A percentile compares a stretch with the other conserved stretches of the same genome.
Evolutionary conservation across 2,329 filamentous ascomycete genomes (phyloP).

Genomic region (Colletotrichum brevisporum): DNA sequence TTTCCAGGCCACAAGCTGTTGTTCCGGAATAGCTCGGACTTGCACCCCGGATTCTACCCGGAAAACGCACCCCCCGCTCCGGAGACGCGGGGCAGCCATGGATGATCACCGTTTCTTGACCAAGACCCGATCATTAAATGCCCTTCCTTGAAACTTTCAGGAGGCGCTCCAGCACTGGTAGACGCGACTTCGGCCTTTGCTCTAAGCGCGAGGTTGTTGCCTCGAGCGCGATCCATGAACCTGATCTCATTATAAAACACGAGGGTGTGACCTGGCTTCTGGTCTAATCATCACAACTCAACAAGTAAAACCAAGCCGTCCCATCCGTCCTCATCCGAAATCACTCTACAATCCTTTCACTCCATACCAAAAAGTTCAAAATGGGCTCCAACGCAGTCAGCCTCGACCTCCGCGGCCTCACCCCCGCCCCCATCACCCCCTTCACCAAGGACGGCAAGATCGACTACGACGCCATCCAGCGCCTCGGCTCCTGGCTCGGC

Average conservation of each 20-base stretch:
- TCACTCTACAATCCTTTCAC: no score
- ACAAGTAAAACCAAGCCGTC: not conserved
- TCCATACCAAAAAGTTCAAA: no score
- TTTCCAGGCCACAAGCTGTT: not conserved
- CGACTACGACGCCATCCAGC: constrained; percentile 66
- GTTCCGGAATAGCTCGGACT: constrained; percentile 31
- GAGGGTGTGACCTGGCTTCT: not conserved
- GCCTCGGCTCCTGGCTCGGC: constrained; percentile 67
- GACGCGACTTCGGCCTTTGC: constrained; percentile 28
- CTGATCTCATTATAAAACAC: constrained; percentile 21
- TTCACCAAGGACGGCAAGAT: constrained; percentile 63
- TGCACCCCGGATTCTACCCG: not conserved
- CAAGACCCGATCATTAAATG: not conserved
- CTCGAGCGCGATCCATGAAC: not conserved
- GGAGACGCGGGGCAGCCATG: not conserved
- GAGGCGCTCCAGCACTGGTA: not conserved
- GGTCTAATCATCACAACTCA: not conserved
- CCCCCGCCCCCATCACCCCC: constrained; percentile 65
- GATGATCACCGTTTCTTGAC: not conserved
- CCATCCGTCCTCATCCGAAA: constrained; percentile 5
- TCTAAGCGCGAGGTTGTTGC: constrained; percentile 14
- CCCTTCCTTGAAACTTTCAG: not conserved
- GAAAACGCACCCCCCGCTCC: constrained; percentile 12
- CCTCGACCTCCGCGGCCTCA: constrained; percentile 63
- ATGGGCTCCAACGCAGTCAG: constrained; percentile 46